phyloP scores from a whole-genome alignment of 2,329 filamentous ascomycete genomes.

The Fusarium siculi region DNA sequence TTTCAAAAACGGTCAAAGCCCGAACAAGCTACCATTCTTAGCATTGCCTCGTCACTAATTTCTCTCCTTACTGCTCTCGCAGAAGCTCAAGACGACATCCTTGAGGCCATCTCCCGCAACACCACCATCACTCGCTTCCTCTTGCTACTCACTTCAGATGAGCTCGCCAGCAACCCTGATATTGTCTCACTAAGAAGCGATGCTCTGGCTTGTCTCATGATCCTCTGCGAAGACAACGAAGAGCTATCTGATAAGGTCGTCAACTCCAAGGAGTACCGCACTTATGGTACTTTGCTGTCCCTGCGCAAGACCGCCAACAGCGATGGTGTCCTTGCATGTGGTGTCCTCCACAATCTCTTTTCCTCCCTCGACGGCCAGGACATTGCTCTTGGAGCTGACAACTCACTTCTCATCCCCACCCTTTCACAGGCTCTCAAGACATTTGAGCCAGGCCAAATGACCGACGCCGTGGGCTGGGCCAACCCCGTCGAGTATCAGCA shows the following conservation, averaged over 20 bases:
- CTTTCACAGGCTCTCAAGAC: conserved; percentile 48
- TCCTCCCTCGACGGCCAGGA: conserved; percentile 51
- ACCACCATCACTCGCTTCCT: conserved; percentile 63
- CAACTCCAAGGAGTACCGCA: conserved; percentile 57
- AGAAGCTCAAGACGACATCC: conserved; percentile 70
- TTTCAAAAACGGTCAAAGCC: conserved; percentile 62
- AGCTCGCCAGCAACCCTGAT: conserved; percentile 56
- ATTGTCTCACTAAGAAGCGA: conserved; percentile 56
- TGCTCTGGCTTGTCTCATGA: conserved; percentile 65
- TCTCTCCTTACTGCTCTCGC: conserved; percentile 64
- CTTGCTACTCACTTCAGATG: conserved; percentile 61
- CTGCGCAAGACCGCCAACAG: conserved; percentile 60
- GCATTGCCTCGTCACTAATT: conserved; percentile 64
- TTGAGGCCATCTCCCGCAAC: conserved; percentile 63
- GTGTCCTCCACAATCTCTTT: conserved; percentile 72
- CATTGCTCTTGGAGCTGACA: conserved; percentile 45
- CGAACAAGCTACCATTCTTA: conserved; percentile 65
- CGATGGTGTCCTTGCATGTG: conserved; percentile 67
- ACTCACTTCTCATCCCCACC: conserved; percentile 51
- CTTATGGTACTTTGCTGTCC: conserved; percentile 61
- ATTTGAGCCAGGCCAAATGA: conserved; percentile 42
- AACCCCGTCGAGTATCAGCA: conserved; percentile 60
- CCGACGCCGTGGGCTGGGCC: conserved; percentile 51
- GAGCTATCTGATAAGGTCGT: conserved; percentile 64
- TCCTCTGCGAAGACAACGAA: conserved; percentile 69